Evolutionary conservation across 495 filamentous ascomycete species (phyloP).

Genomic region (Aspergillus sparsus): DNA sequence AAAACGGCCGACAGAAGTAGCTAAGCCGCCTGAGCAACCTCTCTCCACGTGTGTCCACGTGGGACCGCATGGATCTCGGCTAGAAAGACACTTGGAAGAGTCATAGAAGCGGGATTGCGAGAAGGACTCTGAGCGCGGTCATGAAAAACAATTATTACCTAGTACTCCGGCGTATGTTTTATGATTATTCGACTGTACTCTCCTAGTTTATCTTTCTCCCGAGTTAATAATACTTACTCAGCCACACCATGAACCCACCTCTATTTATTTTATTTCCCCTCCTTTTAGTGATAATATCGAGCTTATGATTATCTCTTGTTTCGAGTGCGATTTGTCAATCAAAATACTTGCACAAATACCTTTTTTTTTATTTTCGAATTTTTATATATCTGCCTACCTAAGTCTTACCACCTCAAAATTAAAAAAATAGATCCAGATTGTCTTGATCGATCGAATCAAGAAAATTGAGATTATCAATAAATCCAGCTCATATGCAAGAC

Average conservation of each 20-base stretch:
- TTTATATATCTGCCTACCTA: too few species aligned
- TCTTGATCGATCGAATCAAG: constrained; percentile 16
- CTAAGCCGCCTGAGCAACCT: constrained; percentile 20
- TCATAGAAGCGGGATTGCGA: constrained; percentile 10
- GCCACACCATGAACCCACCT: too few species aligned
- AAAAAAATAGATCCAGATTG: neutral
- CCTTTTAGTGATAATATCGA: too few species aligned
- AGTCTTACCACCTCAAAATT: too few species aligned
- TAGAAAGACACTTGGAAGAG: constrained; percentile 36
- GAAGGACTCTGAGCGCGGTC: neutral
- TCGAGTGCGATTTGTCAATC: too few species aligned
- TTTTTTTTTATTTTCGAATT: too few species aligned
- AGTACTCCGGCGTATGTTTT: neutral
- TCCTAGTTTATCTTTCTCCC: too few species aligned
- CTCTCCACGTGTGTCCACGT: constrained; percentile 46
- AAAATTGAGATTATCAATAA: neutral
- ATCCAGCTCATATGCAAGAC: constrained; percentile 21
- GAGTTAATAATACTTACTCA: too few species aligned
- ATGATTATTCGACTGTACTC: too few species aligned
- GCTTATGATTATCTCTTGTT: too few species aligned
- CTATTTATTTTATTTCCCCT: too few species aligned
- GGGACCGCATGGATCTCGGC: constrained; percentile 40
- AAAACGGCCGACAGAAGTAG: constrained; percentile 12
- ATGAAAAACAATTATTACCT: constrained; percentile 2
- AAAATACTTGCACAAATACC: too few species aligned